phyloP scores from a whole-genome alignment of 73 alveolate species.

The Symbiodinium natans region DNA sequence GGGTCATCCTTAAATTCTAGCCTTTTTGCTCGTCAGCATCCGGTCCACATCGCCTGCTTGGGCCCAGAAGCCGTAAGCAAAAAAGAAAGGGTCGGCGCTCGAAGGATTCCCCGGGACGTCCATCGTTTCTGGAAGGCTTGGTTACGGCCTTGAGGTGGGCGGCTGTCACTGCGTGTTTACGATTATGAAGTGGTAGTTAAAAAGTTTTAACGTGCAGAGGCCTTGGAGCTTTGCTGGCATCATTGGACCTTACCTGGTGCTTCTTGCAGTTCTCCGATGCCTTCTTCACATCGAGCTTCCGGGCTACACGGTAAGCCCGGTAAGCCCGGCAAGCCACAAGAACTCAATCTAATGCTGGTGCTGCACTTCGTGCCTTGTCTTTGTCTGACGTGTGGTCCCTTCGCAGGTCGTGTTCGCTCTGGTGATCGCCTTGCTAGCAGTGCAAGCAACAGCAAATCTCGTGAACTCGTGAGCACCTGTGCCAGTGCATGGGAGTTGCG shows the following conservation, averaged over 20 bases:
- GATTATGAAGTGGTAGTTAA: neutral
- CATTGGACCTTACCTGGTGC: constrained; percentile 66
- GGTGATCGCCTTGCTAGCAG: constrained; percentile 10
- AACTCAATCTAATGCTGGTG: neutral
- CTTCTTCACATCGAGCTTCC: constrained; percentile 21
- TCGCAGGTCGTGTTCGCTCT: constrained; percentile 67
- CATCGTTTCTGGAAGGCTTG: constrained; percentile 60
- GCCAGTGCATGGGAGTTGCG: neutral
- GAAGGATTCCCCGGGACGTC: constrained; percentile 45
- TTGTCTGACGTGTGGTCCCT: neutral
- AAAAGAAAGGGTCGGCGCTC: too few relatives aligned
- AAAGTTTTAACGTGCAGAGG: neutral
- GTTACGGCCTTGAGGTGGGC: constrained; percentile 50
- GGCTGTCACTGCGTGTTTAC: neutral
- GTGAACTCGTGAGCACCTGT: constrained; percentile 25
- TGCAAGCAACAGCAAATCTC: constrained; percentile 68
- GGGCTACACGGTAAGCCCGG: constrained; percentile 25
- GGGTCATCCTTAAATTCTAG: neutral
- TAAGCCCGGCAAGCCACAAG: too few relatives aligned
- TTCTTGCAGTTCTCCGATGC: constrained; percentile 29
- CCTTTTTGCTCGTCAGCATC: too few relatives aligned
- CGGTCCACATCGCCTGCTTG: too few relatives aligned
- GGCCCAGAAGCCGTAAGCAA: too few relatives aligned
- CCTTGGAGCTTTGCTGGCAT: constrained; percentile 68
- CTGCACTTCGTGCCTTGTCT: neutral